phyloP scores from a whole-genome alignment of 2,329 filamentous ascomycete species.

The Lachnellula willkommii region DNA sequence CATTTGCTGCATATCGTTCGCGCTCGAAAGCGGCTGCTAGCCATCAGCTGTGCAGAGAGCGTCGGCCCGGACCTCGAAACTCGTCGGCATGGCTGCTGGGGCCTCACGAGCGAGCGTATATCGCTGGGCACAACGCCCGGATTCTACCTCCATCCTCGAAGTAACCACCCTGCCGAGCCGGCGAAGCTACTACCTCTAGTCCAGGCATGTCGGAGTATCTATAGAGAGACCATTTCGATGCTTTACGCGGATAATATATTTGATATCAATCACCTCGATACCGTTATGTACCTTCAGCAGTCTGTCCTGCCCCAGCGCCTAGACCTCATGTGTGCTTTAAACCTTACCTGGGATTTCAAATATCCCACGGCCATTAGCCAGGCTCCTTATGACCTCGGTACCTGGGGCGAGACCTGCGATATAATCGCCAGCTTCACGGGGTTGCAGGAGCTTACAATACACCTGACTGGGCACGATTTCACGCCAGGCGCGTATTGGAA shows the following conservation, averaged over 20 bases:
- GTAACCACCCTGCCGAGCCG: neutral
- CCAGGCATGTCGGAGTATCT: neutral
- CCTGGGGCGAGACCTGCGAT: neutral
- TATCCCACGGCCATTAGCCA: neutral
- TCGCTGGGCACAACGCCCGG: neutral
- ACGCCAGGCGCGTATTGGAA: neutral
- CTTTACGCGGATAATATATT: neutral
- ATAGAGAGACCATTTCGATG: neutral
- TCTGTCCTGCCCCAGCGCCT: neutral
- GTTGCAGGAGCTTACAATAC: neutral
- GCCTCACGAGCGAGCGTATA: neutral
- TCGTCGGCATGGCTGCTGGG: neutral
- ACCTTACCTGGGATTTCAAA: neutral
- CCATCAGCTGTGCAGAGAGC: neutral
- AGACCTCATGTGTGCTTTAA: neutral
- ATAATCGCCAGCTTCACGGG: neutral
- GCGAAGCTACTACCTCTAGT: neutral
- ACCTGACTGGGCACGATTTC: neutral
- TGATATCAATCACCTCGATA: neutral
- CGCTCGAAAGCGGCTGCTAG: neutral
- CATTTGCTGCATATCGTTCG: neutral
- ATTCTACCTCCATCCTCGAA: neutral
- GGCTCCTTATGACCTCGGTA: neutral
- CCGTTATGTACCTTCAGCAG: neutral
- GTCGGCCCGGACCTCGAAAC: neutral